Base-by-base conservation (phyloP, 345 rosid species). In the Cardiospermum halicacabum region DNA sequence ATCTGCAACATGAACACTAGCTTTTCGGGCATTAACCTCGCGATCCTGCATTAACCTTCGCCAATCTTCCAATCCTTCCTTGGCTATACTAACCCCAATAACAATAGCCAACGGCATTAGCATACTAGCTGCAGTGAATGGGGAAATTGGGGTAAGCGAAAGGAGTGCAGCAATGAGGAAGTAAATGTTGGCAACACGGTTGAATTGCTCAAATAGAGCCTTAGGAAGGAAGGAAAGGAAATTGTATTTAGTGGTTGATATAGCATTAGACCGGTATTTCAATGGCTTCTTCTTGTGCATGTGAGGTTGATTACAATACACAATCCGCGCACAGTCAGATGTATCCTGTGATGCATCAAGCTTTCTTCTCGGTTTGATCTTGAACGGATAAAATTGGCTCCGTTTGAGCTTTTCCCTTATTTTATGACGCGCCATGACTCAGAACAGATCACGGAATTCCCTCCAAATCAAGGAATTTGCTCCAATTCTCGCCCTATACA, bases 41-140 rank as follows among this genome's bases (percentile, higher is more conserved):
- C 82, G 81, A 55, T 94, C 99, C 73, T 94, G 99, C 78, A 83
- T 76, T 75, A 89, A 87, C 87, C 99, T 85, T 25, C 77, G 86
- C 99, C 99, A 94, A 68, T 94, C 99, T 70, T 94, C 99, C 54
- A 94, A 69, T 53, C 88, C 97, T 66, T 94, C 99, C 81, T 94
- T 94, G 3, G 81, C 81, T 97, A 94, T 94, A 70, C 97, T 94
- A 30, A 89, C 80, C 16, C 99, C 99, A 28, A 94, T 87, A 69
- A 94, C 97, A 71, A 94, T 80, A 27, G 83, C 89, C 69, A 94
- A 79, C 0, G 99, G 99, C 27, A 89, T 82, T 64, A 94, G 89
- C 95, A 91, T 91, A 75, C 99, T 94, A 76, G 86, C 72, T 21
- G 94, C 77, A 58, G 92, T 64, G 81, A 88, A 93, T 0, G 98